Evolutionary conservation across 805 yeast species (phyloP).

Genomic region (Diddensiella transvaalensis): DNA sequence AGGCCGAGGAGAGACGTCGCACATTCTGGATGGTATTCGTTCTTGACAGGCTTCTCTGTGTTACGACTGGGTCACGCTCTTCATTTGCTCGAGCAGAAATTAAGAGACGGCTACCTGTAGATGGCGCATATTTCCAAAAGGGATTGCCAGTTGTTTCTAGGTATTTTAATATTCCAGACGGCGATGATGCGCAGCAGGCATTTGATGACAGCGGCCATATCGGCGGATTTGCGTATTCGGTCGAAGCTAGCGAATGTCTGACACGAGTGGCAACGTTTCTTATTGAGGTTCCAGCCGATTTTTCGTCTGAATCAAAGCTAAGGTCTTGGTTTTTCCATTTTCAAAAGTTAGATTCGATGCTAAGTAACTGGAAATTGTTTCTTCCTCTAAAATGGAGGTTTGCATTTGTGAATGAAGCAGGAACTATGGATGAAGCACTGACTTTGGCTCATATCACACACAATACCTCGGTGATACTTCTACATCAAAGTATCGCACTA

Average conservation of each 20-base stretch:
- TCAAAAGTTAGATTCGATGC: slow-evolving; percentile 5
- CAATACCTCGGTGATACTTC: slow-evolving; percentile 11
- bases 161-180: slow-evolving; percentile 9
- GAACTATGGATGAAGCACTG: slow-evolving; percentile 13
- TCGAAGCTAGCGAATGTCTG: slow-evolving; percentile 19
- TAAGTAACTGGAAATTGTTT: slow-evolving; percentile 10
- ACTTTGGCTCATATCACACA: slow-evolving; percentile 16
- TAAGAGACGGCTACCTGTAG: slow-evolving; percentile 12
- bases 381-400: slow-evolving; percentile 12
- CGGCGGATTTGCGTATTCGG: slow-evolving; percentile 18
- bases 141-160: slow-evolving; percentile 4
- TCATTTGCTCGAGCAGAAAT: slow-evolving; percentile 8
- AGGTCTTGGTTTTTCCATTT: slow-evolving; percentile 9
- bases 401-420: slow-evolving; percentile 3
- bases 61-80: slow-evolving; percentile 11
- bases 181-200: slow-evolving; percentile 1
- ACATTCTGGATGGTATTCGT: slow-evolving; percentile 13
- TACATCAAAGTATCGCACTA: slow-evolving; percentile 13
- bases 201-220: slow-evolving; percentile 9
- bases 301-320: neutral
- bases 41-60: slow-evolving; percentile 12
- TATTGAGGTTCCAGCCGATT: slow-evolving; percentile 8
- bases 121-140: slow-evolving; percentile 4
- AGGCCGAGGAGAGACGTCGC: slow-evolving; percentile 9
- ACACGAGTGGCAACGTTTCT: slow-evolving; percentile 13